Evolutionary conservation across 2,329 filamentous ascomycete genomes (phyloP).

Genomic region (Fonsecaea erecta): DNA sequence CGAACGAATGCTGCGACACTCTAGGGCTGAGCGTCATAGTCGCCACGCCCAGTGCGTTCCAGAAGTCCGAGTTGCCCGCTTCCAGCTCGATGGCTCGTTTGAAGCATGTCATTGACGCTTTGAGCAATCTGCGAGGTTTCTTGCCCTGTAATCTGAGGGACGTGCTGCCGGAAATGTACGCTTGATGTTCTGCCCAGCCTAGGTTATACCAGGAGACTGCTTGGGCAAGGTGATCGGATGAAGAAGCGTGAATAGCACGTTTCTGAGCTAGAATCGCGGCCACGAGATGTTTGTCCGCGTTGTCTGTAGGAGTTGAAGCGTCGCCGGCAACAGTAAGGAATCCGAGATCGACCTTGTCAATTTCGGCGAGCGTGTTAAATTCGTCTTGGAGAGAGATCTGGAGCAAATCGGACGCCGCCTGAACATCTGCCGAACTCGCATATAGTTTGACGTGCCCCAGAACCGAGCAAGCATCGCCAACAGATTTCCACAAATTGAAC

Average conservation of each 20-base stretch:
- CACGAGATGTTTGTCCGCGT: slow-evolving; percentile 63
- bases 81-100: slow-evolving; percentile 96
- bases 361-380: slow-evolving; percentile 67
- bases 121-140: slow-evolving; percentile 70
- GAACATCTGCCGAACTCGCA: slow-evolving; percentile 64
- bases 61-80: slow-evolving; percentile 91
- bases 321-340: slow-evolving; percentile 35
- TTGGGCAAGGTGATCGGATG: slow-evolving; percentile 80
- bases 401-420: slow-evolving; percentile 12
- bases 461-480: slow-evolving; percentile 84
- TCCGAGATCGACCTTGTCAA: slow-evolving; percentile 62
- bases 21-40: slow-evolving; percentile 84
- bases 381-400: slow-evolving; percentile 44
- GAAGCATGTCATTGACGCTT: slow-evolving; percentile 84
- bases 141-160: slow-evolving; percentile 50
- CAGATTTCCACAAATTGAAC: slow-evolving; percentile 94
- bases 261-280: slow-evolving; percentile 85
- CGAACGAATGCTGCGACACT: slow-evolving; percentile 90
- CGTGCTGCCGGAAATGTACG: slow-evolving; percentile 59
- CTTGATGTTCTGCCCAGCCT: slow-evolving; percentile 88
- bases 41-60: slow-evolving; percentile 92
- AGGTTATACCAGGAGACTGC: slow-evolving; percentile 97
- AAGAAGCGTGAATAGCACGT: slow-evolving; percentile 74
- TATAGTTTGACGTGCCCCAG: slow-evolving; percentile 79
- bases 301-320: slow-evolving; percentile 37